Base-by-base conservation (phyloP, 805 yeast genomes). In the Monosporozyma aerobia region DNA sequence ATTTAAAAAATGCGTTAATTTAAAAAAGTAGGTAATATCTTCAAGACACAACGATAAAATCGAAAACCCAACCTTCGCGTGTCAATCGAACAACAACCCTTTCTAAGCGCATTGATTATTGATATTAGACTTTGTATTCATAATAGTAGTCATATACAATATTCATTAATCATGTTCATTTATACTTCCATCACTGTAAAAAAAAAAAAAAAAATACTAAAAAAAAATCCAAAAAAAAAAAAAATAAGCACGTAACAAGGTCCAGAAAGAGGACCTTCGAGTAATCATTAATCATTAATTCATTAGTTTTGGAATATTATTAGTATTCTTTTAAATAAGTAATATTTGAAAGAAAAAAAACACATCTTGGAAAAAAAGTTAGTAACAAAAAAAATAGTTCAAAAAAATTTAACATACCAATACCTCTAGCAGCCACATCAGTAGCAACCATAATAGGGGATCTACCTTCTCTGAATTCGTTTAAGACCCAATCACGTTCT, bases 391-490 rank as follows among this genome's bases (percentile, higher is more conserved):
- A 46, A 48, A 50, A n/a, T n/a, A 55, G 52, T 50, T 29, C 54
- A 55, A 53, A 56, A 50, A 57, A 60, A 54, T 41, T 45, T 55
- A 71, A 87, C 97, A 74, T 88, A 89, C 96, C 97, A 77, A 94
- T 90, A 83, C 99, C 99, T 81, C 99, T 87, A 61, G 99, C 97
- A 58, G 99, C 99, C 71, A 94, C 99, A 73, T 94, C 99, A 59
- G 99, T 94, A 57, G 99, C 99, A 69, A 90, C 96, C 97, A 94
- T 90, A 67, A 94, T 85, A 59, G 97, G 96, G 52, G 95, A 83
- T 73, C 83, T 87, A 64, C 98, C 98, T 56, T 81, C 68, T 80
- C 86, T 87, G 78, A 94, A 94, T 75, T 92, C 97, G 62, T 76
- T 79, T 72, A 94, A 77, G 63, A 92, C 98, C 98, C 98, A 94